A percentile compares a stretch with the other conserved stretches of the same genome.
These are phyloP conservation scores for Zymoseptoria tritici DNA, from an alignment of 2,329 filamentous ascomycete species.

Conservation along the genomic window DNA sequence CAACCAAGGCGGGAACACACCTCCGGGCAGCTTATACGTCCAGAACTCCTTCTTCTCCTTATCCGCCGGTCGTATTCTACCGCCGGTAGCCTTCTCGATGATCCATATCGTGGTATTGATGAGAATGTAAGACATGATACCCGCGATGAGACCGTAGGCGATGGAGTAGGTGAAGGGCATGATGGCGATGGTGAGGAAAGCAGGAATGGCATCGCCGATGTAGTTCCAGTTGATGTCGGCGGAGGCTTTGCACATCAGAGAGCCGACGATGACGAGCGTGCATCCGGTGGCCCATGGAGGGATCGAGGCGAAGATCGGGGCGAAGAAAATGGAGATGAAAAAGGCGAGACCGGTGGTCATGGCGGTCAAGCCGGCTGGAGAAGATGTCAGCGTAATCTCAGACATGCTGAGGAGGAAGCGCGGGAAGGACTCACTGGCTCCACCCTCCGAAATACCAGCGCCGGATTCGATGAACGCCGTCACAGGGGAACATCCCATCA, in stretches of 20 bases:
- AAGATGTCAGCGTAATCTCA: slow-evolving; percentile 30
- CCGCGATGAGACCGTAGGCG: slow-evolving; percentile 75
- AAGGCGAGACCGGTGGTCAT: slow-evolving; percentile 75
- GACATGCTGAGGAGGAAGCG: no score
- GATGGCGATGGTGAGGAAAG: slow-evolving; percentile 72
- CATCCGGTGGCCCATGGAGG: slow-evolving; percentile 85
- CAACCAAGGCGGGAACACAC: slow-evolving; percentile 68
- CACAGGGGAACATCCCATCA: slow-evolving; percentile 72
- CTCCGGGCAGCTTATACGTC: slow-evolving; percentile 70
- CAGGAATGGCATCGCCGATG: slow-evolving; percentile 73
- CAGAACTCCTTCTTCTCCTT: slow-evolving; percentile 71
- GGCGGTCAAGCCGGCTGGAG: slow-evolving; percentile 61
- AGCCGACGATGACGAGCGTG: slow-evolving; percentile 80
- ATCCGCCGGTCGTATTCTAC: slow-evolving; percentile 65
- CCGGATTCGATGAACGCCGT: slow-evolving; percentile 87
- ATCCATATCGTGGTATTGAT: slow-evolving; percentile 67
- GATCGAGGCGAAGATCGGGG: slow-evolving; percentile 82
- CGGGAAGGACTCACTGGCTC: slow-evolving; percentile 37
- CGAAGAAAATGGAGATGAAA: slow-evolving; percentile 82
- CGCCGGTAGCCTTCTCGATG: slow-evolving; percentile 58
- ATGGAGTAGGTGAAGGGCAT: slow-evolving; percentile 92
- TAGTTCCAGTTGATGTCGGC: slow-evolving; percentile 86
- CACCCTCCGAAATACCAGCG: slow-evolving; percentile 81
- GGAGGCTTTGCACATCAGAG: slow-evolving; percentile 73
- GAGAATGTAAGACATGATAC: slow-evolving; percentile 67